A percentile compares a stretch with the other conserved stretches of the same genome.
These are phyloP conservation scores for Zoysia japonica DNA, from an alignment of 176 grass and related monocot genomes.

Conservation along the genomic window DNA sequence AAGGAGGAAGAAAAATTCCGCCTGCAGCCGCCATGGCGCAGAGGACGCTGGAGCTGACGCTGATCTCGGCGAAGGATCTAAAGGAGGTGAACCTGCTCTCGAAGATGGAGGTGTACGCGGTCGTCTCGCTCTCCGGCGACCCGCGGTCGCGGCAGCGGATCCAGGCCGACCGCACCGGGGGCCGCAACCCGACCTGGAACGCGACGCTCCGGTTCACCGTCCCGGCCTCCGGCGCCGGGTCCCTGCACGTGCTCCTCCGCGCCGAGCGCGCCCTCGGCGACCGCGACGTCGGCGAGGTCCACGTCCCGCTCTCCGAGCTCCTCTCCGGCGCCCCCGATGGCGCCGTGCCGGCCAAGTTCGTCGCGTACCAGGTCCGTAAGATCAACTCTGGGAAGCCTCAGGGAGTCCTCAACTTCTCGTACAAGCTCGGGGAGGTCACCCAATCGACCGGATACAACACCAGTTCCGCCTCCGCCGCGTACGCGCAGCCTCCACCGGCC, in stretches of 20 bases:
- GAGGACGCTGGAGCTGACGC: conserved; percentile 62
- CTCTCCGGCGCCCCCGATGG: conserved; percentile 45
- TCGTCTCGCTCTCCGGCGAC: conserved; percentile 69
- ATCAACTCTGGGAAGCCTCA: conserved; percentile 64
- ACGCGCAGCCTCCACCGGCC: conserved; percentile 19
- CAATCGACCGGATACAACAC: background rate
- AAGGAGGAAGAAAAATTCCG: background rate
- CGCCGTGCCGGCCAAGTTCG: conserved; percentile 49
- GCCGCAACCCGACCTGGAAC: conserved; percentile 77
- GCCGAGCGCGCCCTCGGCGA: conserved; percentile 70
- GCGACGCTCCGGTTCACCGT: conserved; percentile 51
- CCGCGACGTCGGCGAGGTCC: conserved; percentile 78
- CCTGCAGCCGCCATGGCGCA: conserved; percentile 45
- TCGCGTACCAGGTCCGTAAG: conserved; percentile 71
- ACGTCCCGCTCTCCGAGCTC: conserved; percentile 72
- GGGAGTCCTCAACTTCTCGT: conserved; percentile 81
- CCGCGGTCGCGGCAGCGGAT: conserved; percentile 49
- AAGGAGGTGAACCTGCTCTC: conserved; percentile 74
- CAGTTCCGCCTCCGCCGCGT: conserved; percentile 7
- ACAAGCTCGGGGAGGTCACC: conserved; percentile 63
- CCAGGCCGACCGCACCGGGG: conserved; percentile 55
- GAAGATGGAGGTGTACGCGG: conserved; percentile 79
- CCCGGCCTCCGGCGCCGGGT: conserved; percentile 14
- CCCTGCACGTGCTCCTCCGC: conserved; percentile 64
- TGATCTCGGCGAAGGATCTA: conserved; percentile 83